These are phyloP conservation scores for Solanum virginianum DNA, from an alignment of 257 asterid species.

Conservation along the genomic window DNA sequence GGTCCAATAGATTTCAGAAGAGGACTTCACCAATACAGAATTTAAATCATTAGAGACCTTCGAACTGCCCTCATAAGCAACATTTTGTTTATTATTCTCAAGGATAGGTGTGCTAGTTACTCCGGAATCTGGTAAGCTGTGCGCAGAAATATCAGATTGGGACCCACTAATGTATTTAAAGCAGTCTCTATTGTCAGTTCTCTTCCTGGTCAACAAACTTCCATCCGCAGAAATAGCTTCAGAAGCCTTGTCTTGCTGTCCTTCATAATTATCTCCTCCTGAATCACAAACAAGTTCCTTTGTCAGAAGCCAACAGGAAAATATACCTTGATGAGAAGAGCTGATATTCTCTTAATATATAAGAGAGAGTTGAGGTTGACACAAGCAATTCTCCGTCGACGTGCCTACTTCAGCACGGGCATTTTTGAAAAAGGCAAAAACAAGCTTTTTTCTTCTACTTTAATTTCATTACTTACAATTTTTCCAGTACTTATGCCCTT, in stretches of 20 bases:
- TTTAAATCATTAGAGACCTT: constrained; percentile 24
- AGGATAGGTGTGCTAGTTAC: constrained; percentile 17
- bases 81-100: constrained; percentile 25
- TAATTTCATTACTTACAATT: too few species aligned
- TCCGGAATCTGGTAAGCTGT: constrained; percentile 18
- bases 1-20: constrained; percentile 14
- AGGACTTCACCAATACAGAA: constrained; percentile 25
- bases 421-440: too few species aligned
- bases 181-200: constrained; percentile 11
- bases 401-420: too few species aligned
- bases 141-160: constrained; percentile 27
- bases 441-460: too few species aligned
- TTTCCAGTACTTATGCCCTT: too few species aligned
- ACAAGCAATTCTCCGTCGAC: too few species aligned
- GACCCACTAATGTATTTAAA: constrained; percentile 8
- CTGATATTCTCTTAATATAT: background rate
- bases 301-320: background rate
- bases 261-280: constrained; percentile 25
- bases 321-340: background rate
- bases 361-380: too few species aligned
- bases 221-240: constrained; percentile 18
- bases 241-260: constrained; percentile 16
- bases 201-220: background rate
- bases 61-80: constrained; percentile 26
- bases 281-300: background rate